Evolutionary conservation across 306 rosid species (phyloP).

Genomic region (Cucumis hystrix): DNA sequence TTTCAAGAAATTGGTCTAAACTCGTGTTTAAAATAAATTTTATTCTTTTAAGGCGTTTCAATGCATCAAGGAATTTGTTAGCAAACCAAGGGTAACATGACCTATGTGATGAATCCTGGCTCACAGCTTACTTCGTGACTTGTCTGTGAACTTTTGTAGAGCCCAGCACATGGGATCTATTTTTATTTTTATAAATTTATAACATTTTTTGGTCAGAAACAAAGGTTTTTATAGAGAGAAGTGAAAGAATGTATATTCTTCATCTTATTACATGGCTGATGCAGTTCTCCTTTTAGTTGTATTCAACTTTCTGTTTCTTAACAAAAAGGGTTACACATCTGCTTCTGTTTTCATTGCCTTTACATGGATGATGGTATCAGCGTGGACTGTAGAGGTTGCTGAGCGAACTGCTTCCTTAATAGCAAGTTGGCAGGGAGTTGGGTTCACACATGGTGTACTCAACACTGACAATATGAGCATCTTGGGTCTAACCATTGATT

Average conservation of each 20-base stretch:
- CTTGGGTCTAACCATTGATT: conserved; percentile 94
- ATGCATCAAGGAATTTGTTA: not conserved
- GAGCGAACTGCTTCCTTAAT: conserved; percentile 88
- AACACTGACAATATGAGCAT: conserved; percentile 98
- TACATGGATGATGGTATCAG: conserved; percentile 27
- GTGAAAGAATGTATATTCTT: not conserved
- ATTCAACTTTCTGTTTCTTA: not conserved
- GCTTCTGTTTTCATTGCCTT: not conserved
- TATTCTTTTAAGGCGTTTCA: not conserved
- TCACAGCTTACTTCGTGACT: not conserved
- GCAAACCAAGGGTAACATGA: not conserved
- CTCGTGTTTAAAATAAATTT: not conserved
- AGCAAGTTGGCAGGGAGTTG: conserved; percentile 97
- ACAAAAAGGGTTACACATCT: not conserved
- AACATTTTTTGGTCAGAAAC: not conserved
- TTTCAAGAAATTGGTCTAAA: not conserved
- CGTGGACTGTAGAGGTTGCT: conserved; percentile 89
- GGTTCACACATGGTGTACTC: conserved; percentile 97
- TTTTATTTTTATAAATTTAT: not conserved
- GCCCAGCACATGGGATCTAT: not conserved
- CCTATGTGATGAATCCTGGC: not conserved
- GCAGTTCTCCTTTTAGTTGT: not conserved
- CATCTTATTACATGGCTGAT: not conserved
- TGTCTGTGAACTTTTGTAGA: not conserved
- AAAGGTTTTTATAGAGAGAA: not conserved